Evolutionary conservation across 2,329 filamentous ascomycete genomes (phyloP).

Genomic region (Tolypocladium inflatum): DNA sequence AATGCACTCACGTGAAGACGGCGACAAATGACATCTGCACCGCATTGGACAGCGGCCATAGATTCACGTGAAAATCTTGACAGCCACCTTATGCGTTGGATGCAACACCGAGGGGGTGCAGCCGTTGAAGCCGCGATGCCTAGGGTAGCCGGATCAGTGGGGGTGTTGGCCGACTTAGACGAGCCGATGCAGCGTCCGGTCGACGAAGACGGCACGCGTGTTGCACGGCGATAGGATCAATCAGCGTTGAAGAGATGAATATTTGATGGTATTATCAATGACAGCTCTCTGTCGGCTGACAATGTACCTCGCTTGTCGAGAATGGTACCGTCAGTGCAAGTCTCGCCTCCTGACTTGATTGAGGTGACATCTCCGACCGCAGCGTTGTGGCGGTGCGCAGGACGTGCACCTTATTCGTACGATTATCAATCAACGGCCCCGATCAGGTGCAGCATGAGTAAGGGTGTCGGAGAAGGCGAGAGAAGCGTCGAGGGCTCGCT

Average conservation of each 20-base stretch:
- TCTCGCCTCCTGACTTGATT: neutral
- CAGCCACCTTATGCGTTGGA: neutral
- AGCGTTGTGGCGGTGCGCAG: neutral
- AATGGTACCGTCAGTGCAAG: neutral
- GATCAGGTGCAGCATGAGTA: neutral
- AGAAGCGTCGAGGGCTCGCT: neutral
- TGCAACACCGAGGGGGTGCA: neutral
- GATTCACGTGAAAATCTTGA: neutral
- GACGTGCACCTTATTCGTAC: too few relatives aligned
- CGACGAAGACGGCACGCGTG: neutral
- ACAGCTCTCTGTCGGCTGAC: neutral
- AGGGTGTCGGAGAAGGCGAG: neutral
- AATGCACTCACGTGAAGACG: neutral
- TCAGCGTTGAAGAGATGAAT: too few relatives aligned
- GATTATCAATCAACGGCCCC: neutral
- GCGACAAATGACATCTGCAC: neutral
- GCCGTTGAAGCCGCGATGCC: neutral
- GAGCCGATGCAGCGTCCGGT: neutral
- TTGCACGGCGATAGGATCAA: neutral
- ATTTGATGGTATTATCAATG: neutral
- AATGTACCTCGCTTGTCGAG: too few relatives aligned
- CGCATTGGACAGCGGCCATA: neutral
- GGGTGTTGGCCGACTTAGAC: neutral
- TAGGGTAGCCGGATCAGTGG: neutral
- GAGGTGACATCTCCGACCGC: neutral